Evolutionary conservation across 2,329 filamentous ascomycete species (phyloP), one percentile per base, ranked within the genome.

Genomic region (Thielaviopsis musarum): DNA sequence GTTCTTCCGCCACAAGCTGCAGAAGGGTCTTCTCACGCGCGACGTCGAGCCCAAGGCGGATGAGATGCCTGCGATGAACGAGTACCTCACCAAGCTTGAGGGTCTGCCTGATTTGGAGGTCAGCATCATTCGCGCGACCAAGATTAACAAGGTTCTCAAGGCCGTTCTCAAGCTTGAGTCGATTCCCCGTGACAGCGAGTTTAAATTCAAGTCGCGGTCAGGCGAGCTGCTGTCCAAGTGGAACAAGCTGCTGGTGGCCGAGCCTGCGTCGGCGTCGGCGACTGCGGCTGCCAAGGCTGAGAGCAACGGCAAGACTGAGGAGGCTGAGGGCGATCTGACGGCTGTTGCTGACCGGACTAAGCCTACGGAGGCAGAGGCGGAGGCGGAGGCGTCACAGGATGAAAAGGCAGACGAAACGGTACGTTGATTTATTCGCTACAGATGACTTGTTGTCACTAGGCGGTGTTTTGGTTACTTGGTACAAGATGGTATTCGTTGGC

Each of bases 131-230:
- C 83, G 88, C 64, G 77, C 75, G 15, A 98, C 93, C 63, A 98
- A 97, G 78, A 96, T 98, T 72, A 91, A 97, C 81, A 98, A 98
- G 75, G 91, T 98, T 12, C 79, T 98, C 60, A 95, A 94, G 75
- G 90, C 86, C 4, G 93, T 98, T 65, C 76, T 96, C 66, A 96
- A 95, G 75, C 77, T 98, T 9, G 80, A 84, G 52, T 78, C 78
- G 3, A 95, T 98, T 65, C 91, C 91, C 5, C 85, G 84, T 62
- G 93, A 98, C 64, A 87, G 91, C 41, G 87, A 95, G 65, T 94
- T 85, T 71, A 75, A 87, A 59, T 96, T 98, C 80, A 94, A 93
- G 75, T 76, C 83, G 64, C 85, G 93, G 57, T 91, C 89, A 41
- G 79, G 87, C 64, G 77, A 79, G 5, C 77, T 98, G 54, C 76